Conservation (phyloP, 371 early-diverging fungal species). For the Paraphysoderma sedebokerense region DNA sequence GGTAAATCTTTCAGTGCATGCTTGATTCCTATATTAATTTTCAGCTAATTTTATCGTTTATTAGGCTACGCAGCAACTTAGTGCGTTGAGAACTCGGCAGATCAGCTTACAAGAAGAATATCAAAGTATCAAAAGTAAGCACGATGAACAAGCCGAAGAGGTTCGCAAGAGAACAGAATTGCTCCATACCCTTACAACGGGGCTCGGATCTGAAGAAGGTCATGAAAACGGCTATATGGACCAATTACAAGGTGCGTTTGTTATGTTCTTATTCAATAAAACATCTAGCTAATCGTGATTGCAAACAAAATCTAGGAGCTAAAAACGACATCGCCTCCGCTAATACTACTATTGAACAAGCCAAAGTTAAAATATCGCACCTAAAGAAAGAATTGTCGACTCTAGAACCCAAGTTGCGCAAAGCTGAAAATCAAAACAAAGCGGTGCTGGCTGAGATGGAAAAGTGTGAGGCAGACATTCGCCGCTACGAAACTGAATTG, state of each 20-base stretch:
- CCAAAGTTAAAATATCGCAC: slow-evolving; percentile 47
- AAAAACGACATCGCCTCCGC: slow-evolving; percentile 35
- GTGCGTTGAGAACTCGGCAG: too few relatives aligned
- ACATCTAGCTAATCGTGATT: slow-evolving; percentile 6
- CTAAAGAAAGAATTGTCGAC: slow-evolving; percentile 39
- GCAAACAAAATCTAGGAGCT: slow-evolving; percentile 21
- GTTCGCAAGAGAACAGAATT: slow-evolving; percentile 63
- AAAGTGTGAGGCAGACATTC: too few relatives aligned
- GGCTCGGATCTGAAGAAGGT: slow-evolving; percentile 75
- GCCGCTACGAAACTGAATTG: too few relatives aligned
- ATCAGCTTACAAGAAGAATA: slow-evolving; percentile 34
- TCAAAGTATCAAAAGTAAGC: slow-evolving; percentile 31
- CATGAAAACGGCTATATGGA: slow-evolving; percentile 87
- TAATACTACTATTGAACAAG: slow-evolving; percentile 47
- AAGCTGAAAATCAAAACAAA: slow-evolving; percentile 28
- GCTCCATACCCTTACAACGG: slow-evolving; percentile 80
- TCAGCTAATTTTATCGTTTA: too few relatives aligned
- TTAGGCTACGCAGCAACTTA: too few relatives aligned
- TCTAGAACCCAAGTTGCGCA: slow-evolving; percentile 25
- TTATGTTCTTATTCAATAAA: background rate
- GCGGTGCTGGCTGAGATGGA: slow-evolving; percentile 26
- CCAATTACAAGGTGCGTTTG: slow-evolving; percentile 49
- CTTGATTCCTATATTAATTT: too few relatives aligned
- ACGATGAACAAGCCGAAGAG: slow-evolving; percentile 44
- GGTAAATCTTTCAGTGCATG: slow-evolving; percentile 20